Base-by-base conservation (phyloP, 2,329 filamentous ascomycete genomes). In the Keithomyces neogunnii region DNA sequence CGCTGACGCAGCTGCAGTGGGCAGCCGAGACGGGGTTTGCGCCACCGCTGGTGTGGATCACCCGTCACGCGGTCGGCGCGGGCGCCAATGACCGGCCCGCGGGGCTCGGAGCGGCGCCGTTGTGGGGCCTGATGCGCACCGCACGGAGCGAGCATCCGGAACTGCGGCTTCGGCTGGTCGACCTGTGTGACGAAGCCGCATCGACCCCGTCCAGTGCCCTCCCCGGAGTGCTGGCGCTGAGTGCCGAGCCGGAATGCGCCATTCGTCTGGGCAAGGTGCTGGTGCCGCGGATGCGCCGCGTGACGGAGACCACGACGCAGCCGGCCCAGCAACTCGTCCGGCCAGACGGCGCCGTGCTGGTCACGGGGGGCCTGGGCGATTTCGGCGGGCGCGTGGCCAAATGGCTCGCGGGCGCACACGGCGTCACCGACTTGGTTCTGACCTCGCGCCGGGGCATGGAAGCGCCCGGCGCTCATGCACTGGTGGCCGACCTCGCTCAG, bases 101-200 rank as follows among this genome's bases (percentile, higher is more conserved):
- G 5, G 38, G 44, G 35, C 26, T 55, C 47, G 53, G 47, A 10
- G 51, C 54, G 28, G 48, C 46, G 10, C 53, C 53, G 45, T 46
- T 57, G 26, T 55, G 53, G 56, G 56, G 56, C 26, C 48, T 58
- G 31, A 54, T 57, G 50, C 53, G 56, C n/a, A 51, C 56, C 5
- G 56, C 47, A 39, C 44, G 52, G 35, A 53, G 33, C n/a, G 56
- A 58, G 51, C 51, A 55, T 26, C 53, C 55, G 11, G 53, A 58
- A 13, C 26, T 55, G 36, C 33, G 35, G 26, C 46, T 58, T 30
- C 56, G 56, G 9, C 47, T 56, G 38, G 47, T 58, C 28, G 56
- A 58, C 30, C 32, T 57, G 8, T 33, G n/a, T 43, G 43, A 36
- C 10, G 32, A 40, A 2, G n/a, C n/a, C n/a, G n/a, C n/a, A 7